Base-by-base conservation (phyloP, 305 asterid genomes). In the Rubia tinctorum region DNA sequence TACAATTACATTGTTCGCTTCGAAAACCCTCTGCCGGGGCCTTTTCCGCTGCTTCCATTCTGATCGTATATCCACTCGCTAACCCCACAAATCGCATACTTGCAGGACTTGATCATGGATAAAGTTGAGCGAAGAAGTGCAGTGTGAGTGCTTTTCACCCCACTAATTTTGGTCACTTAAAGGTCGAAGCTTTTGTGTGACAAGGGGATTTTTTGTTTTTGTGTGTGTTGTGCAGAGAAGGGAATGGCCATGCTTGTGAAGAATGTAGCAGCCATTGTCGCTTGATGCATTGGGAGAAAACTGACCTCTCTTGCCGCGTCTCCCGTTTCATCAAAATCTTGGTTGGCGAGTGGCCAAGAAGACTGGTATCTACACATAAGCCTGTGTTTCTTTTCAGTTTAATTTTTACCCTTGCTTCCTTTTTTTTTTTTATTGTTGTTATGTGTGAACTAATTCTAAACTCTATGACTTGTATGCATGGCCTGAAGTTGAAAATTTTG, bases 271-370 rank as follows among this genome's bases (percentile, higher is more conserved):
- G 42, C 14, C 66, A 58, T 30, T 79, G 82, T 22, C 37, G 56
- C n/a, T 22, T 51, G 42, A 39, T 59, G n/a, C 79, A 75, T 68
- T 14, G 12, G 34, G 22, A 39, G 18, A 69, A 22, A 18, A 27
- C 1, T 64, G 73, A 62, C 71, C 43, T 53, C 13, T 75, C 49
- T 9, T 30, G 66, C 72, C 1, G 27, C 9, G 74, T 75, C 15
- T 2, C 13, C 60, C 44, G 76, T 6, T 79, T 79, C 51, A 75
- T 79, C 79, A 79, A 75, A 68, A 8, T 79, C 60, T 39, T 79
- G 77, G 5, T 66, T 7, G 82, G 75, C 10, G 55, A 72, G 22
- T 76, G 56, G 37, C 18, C n/a, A 5, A n/a, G 68, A 49, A 30
- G 56, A 30, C 66, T 80, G 83, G 80, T 76, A 72, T 39, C 8